Evolutionary conservation across 2,329 filamentous ascomycete genomes (phyloP), one percentile per base, ranked within the genome.

Genomic region (Talaromyces sp.): DNA sequence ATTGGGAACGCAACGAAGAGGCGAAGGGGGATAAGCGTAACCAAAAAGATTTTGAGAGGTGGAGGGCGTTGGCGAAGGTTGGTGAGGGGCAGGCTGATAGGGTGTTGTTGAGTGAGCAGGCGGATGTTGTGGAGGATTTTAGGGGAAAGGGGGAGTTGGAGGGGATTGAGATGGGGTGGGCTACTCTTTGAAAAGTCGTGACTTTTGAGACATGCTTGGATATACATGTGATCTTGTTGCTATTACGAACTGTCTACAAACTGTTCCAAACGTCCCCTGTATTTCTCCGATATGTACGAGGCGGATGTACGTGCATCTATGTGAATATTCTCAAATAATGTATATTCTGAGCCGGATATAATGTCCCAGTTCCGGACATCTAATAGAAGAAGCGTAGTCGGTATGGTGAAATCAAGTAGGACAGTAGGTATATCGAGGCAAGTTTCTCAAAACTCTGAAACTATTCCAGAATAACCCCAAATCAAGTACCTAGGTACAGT

Each of bases 91-190:
- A 86, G 71, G 77, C 76, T 0, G 84, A 86, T 51, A 74, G 85
- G 15, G 75, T 81, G 11, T 77, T 86, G 72, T 69, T 87, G 68
- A 81, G 79, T 40, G 84, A 87, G 71, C 84, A 87, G 72, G 85
- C 83, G 13, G 74, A 81, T 65, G 80, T 86, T 53, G 53, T 81
- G 59, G 80, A 85, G 72, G 76, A 74, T 13, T 86, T 84, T 69
- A 80, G 79, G 63, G 84, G 85, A 0, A 76, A 78, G 25, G 85
- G 84, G 0, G 68, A 80, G 8, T 67, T 87, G 63, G 75, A 79
- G 63, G 79, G 80, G 0, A 85, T 85, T 67, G 75, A 78, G 40
- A 73, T 75, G 67, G 74, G 74, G 11, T 78, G 71, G 74, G 70
- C 72, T 29, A 79, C 76, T 6, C 51, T 79, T 63, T 79, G 62